A percentile compares a stretch with the other conserved stretches of the same genome.
Conservation (phyloP, 2,329 filamentous ascomycete genomes). For the Fusarium anguioides region DNA sequence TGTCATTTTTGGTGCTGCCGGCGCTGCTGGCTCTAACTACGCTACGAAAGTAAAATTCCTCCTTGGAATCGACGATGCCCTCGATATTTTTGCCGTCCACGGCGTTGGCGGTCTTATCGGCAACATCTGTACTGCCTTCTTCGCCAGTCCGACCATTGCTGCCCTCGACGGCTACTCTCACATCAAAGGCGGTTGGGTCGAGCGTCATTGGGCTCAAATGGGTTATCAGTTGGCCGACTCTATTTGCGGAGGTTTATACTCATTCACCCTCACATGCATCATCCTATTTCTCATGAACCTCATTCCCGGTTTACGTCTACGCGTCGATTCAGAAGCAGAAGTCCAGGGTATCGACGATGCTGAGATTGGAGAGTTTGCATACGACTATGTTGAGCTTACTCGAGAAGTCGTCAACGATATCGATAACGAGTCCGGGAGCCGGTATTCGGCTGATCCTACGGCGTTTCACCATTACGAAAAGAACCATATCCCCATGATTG, state of each 20-base stretch:
- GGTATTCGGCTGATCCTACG: conserved; percentile 56
- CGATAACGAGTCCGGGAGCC: conserved; percentile 57
- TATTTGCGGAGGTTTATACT: conserved; percentile 78
- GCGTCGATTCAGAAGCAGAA: conserved; percentile 81
- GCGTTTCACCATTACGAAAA: conserved; percentile 60
- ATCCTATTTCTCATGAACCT: conserved; percentile 86
- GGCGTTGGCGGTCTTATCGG: conserved; percentile 81
- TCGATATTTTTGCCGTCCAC: conserved; percentile 90
- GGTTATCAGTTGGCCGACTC: conserved; percentile 88
- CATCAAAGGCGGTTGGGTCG: conserved; percentile 84
- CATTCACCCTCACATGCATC: conserved; percentile 79
- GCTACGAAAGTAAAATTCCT: conserved; percentile 92
- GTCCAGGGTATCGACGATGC: conserved; percentile 88
- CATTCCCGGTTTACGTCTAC: conserved; percentile 79
- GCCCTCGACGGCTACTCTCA: conserved; percentile 76
- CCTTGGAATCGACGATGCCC: conserved; percentile 81
- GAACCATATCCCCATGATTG: conserved; percentile 61
- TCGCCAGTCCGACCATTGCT: conserved; percentile 86
- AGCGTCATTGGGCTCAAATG: conserved; percentile 85
- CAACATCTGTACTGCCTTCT: conserved; percentile 83
- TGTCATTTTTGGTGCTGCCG: conserved; percentile 80
- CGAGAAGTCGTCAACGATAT: conserved; percentile 64
- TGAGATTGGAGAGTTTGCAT: conserved; percentile 94
- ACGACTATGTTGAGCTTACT: conserved; percentile 89
- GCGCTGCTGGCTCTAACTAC: conserved; percentile 85